phyloP scores from a whole-genome alignment of 331 rosid genomes.

The Cydonia oblonga region DNA sequence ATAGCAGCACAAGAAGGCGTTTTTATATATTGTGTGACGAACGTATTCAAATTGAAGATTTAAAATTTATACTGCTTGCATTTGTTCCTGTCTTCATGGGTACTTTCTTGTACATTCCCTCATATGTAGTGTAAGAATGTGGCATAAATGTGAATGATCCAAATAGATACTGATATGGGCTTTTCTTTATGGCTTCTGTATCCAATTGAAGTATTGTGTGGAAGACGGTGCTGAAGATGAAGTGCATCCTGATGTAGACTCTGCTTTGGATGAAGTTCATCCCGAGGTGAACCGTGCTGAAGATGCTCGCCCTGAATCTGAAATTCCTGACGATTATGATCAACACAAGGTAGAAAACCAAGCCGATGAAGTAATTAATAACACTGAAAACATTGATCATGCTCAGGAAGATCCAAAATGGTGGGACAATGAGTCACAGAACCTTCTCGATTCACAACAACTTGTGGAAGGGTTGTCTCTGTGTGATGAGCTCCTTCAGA shows the following conservation, averaged over 20 bases:
- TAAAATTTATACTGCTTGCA: not conserved
- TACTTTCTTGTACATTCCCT: not conserved
- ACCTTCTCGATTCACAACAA: slow-evolving; percentile 64
- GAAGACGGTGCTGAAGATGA: slow-evolving; percentile 20
- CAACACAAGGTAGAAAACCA: slow-evolving; percentile 14
- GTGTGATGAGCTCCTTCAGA: slow-evolving; percentile 65
- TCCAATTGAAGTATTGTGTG: slow-evolving; percentile 16
- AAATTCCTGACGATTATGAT: slow-evolving; percentile 19
- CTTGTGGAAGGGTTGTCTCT: slow-evolving; percentile 60
- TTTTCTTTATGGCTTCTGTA: not conserved
- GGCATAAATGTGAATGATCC: not conserved
- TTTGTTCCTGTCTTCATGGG: not conserved
- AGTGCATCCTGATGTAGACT: too few relatives aligned
- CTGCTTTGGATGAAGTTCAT: slow-evolving; percentile 6
- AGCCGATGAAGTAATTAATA: slow-evolving; percentile 21
- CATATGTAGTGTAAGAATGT: not conserved
- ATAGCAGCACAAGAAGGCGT: not conserved
- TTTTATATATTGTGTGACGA: not conserved
- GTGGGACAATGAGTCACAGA: slow-evolving; percentile 89
- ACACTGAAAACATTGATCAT: slow-evolving; percentile 27
- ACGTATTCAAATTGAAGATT: not conserved
- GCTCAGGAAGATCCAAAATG: slow-evolving; percentile 56
- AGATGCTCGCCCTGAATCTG: slow-evolving; percentile 25
- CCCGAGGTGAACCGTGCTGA: slow-evolving; percentile 9
- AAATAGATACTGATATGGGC: slow-evolving; percentile 5